Conservation (phyloP, 805 yeast genomes). For the Clavispora phyllophila region DNA sequence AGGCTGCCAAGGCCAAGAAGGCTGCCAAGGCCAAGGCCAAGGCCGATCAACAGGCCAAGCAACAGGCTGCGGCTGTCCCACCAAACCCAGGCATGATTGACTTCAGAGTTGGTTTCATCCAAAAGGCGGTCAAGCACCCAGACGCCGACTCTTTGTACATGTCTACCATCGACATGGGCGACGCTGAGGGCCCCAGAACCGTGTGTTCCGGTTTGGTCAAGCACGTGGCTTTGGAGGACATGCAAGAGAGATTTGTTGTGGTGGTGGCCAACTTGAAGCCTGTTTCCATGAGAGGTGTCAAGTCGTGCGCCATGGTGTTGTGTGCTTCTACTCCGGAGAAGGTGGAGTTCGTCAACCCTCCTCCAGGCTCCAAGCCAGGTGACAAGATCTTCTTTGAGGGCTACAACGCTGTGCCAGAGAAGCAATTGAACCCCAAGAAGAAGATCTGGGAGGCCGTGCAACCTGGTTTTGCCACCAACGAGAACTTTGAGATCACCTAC, state of each 20-base stretch:
- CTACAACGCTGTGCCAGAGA: constrained; percentile 82
- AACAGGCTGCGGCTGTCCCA: constrained; percentile 52
- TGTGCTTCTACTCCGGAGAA: constrained; percentile 74
- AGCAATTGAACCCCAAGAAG: constrained; percentile 95
- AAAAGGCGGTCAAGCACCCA: constrained; percentile 95
- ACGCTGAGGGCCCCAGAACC: constrained; percentile 94
- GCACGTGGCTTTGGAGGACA: constrained; percentile 81
- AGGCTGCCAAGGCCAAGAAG: constrained; percentile 58
- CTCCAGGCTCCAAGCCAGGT: constrained; percentile 88
- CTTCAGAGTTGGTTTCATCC: constrained; percentile 92
- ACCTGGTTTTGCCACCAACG: constrained; percentile 83
- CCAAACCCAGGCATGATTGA: constrained; percentile 84
- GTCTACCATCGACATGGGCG: constrained; percentile 95
- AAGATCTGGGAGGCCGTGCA: constrained; percentile 95
- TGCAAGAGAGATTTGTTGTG: constrained; percentile 91
- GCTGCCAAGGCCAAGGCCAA: constrained; percentile 61
- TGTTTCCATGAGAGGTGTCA: constrained; percentile 95
- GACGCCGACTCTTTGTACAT: constrained; percentile 96
- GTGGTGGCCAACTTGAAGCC: constrained; percentile 96
- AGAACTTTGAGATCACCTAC: constrained; percentile 70
- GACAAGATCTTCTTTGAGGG: constrained; percentile 95
- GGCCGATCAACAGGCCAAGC: constrained; percentile 45
- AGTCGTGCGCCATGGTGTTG: constrained; percentile 93
- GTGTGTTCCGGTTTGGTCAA: constrained; percentile 96
- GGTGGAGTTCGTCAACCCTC: constrained; percentile 94